phyloP scores from a whole-genome alignment of 2,329 filamentous ascomycete species.

The Colletotrichum sp. region DNA sequence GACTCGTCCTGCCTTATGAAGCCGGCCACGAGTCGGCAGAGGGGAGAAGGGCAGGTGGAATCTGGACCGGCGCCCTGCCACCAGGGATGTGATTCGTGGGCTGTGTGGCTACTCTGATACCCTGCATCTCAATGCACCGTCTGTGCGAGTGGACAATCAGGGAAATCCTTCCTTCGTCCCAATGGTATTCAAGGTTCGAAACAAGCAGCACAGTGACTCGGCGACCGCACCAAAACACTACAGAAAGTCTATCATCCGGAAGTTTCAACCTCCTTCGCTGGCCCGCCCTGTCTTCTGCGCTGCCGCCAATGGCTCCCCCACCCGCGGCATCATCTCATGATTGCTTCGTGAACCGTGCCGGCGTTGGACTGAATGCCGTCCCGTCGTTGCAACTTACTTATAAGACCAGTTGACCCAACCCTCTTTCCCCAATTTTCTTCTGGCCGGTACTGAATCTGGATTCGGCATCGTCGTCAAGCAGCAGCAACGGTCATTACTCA shows the following conservation, averaged over 20 bases:
- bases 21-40: background rate
- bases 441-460: conserved; percentile 7
- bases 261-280: background rate
- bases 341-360: background rate
- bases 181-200: conserved; percentile 14
- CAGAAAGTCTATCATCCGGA: conserved; percentile 17
- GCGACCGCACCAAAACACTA: conserved; percentile 19
- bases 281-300: background rate
- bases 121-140: conserved; percentile 14
- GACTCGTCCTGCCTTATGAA: background rate
- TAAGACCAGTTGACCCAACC: background rate
- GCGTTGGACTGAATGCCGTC: background rate
- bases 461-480: conserved; percentile 12
- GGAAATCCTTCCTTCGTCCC: conserved; percentile 18
- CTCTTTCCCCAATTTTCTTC: accelerated
- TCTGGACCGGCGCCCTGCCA: background rate
- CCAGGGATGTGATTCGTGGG: background rate
- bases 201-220: conserved; percentile 8
- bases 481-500: conserved; percentile 16
- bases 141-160: conserved; percentile 11
- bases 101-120: background rate
- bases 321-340: conserved; percentile 4
- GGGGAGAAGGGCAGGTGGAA: background rate
- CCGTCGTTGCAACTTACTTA: conserved; percentile 5
- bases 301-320: background rate